phyloP scores from a whole-genome alignment of 2,329 filamentous ascomycete species.

The Byssoonygena ceratinophila region DNA sequence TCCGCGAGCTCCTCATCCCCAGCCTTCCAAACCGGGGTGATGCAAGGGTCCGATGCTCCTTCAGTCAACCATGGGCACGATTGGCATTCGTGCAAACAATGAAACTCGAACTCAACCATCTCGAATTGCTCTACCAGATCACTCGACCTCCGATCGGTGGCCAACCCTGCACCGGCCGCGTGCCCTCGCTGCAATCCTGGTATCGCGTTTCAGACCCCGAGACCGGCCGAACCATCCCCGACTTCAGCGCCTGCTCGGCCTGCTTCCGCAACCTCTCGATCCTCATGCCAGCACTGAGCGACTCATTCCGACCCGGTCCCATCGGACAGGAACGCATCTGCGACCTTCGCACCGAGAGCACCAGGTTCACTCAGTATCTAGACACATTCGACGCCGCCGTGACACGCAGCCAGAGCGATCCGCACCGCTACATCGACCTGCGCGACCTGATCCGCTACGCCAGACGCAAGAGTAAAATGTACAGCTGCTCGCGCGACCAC shows the following conservation, averaged over 20 bases:
- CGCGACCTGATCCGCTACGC: constrained; percentile 54
- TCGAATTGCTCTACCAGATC: constrained; percentile 60
- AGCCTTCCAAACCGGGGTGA: constrained; percentile 49
- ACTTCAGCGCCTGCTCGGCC: constrained; percentile 64
- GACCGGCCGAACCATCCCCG: constrained; percentile 51
- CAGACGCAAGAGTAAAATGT: constrained; percentile 46
- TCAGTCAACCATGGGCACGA: constrained; percentile 71
- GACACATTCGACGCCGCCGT: constrained; percentile 47
- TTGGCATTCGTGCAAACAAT: constrained; percentile 73
- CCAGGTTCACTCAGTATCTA: constrained; percentile 48
- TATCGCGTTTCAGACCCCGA: constrained; percentile 61
- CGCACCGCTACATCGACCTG: constrained; percentile 41
- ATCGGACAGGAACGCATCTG: constrained; percentile 49
- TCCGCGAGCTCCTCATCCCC: constrained; percentile 55
- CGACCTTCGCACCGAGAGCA: constrained; percentile 54
- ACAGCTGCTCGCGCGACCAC: constrained; percentile 57
- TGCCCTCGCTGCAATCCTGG: constrained; percentile 55
- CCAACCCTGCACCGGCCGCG: constrained; percentile 49
- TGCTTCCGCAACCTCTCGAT: constrained; percentile 63
- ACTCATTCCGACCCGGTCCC: constrained; percentile 49
- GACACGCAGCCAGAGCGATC: constrained; percentile 29
- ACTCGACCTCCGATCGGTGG: constrained; percentile 50
- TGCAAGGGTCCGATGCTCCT: constrained; percentile 59
- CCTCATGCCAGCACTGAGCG: constrained; percentile 60
- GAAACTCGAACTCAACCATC: constrained; percentile 55